Percentiles rank a stretch among this genome's conserved stretches.
These are phyloP conservation scores for Lachancea mirantina DNA, from an alignment of 805 yeast genomes.

Conservation along the genomic window DNA sequence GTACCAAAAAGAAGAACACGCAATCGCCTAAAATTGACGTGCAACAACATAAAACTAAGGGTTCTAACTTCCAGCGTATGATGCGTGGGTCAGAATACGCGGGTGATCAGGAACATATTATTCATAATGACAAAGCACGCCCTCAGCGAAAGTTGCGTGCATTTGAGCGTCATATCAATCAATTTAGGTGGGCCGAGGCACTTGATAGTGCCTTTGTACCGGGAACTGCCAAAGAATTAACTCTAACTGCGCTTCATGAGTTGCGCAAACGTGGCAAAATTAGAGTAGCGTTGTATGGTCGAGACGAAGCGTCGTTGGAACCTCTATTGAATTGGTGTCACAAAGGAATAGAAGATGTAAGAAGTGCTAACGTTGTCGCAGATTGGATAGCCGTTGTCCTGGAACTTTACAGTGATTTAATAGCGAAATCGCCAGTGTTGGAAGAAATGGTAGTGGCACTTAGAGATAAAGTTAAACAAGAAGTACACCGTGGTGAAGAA, in stretches of 20 bases:
- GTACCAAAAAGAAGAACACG: slow-evolving; percentile 72
- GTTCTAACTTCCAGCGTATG: slow-evolving; percentile 69
- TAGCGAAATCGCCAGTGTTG: slow-evolving; percentile 69
- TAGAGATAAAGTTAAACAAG: slow-evolving; percentile 53
- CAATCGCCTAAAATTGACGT: slow-evolving; percentile 7
- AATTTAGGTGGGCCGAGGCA: slow-evolving; percentile 90
- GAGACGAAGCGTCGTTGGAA: slow-evolving; percentile 81
- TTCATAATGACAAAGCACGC: slow-evolving; percentile 51
- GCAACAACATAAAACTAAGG: slow-evolving; percentile 19
- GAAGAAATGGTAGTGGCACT: slow-evolving; percentile 63
- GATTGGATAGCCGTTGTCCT: slow-evolving; percentile 71
- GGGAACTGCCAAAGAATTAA: slow-evolving; percentile 73
- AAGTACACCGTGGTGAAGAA: slow-evolving; percentile 73
- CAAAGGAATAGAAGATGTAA: slow-evolving; percentile 69
- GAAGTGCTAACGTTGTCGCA: slow-evolving; percentile 52
- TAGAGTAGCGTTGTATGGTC: slow-evolving; percentile 65
- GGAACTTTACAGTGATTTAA: slow-evolving; percentile 63
- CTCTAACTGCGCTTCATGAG: slow-evolving; percentile 78
- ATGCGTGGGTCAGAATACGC: slow-evolving; percentile 85
- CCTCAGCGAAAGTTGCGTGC: slow-evolving; percentile 62
- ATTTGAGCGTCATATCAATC: slow-evolving; percentile 77
- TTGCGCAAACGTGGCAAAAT: slow-evolving; percentile 85
- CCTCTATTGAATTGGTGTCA: slow-evolving; percentile 82
- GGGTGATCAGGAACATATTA: slow-evolving; percentile 79
- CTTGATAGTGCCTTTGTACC: slow-evolving; percentile 76